Conservation (phyloP, 2,329 filamentous ascomycete species). For the Xylaria sp. region DNA sequence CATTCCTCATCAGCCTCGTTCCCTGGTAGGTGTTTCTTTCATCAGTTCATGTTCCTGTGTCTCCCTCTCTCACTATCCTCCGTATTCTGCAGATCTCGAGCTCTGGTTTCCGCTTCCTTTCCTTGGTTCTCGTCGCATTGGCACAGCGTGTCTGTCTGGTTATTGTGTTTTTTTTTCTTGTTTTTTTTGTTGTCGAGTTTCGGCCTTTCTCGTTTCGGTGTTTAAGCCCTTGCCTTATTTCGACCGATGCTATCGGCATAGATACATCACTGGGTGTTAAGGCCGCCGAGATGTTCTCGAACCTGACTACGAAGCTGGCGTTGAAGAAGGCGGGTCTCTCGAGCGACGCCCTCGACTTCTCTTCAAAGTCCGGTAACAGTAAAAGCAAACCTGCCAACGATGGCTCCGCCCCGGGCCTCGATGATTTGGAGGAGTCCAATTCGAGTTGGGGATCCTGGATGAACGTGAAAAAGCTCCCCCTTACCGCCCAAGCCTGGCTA, state of each 20-base stretch:
- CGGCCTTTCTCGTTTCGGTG: slow-evolving; percentile 1
- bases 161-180: no score
- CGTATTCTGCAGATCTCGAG: slow-evolving; percentile 14
- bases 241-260: not conserved
- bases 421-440: slow-evolving; percentile 33
- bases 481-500: slow-evolving; percentile 58
- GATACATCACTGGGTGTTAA: not conserved
- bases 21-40: slow-evolving; percentile 15
- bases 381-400: slow-evolving; percentile 27
- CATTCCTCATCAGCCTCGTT: slow-evolving; percentile 30
- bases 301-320: slow-evolving; percentile 60
- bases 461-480: slow-evolving; percentile 51
- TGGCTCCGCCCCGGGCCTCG: slow-evolving; percentile 33
- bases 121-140: slow-evolving; percentile 3
- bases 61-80: slow-evolving; percentile 17
- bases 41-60: slow-evolving; percentile 21
- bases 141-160: not conserved
- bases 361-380: slow-evolving; percentile 37
- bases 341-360: slow-evolving; percentile 51
- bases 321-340: slow-evolving; percentile 59
- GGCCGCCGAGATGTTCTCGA: slow-evolving; percentile 53
- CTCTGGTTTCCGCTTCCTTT: slow-evolving; percentile 12
- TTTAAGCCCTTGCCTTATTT: not conserved
- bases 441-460: slow-evolving; percentile 48
- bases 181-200: slow-evolving; percentile 4